phyloP scores from a whole-genome alignment of 2,329 filamentous ascomycete species.

The Fusarium sororula region DNA sequence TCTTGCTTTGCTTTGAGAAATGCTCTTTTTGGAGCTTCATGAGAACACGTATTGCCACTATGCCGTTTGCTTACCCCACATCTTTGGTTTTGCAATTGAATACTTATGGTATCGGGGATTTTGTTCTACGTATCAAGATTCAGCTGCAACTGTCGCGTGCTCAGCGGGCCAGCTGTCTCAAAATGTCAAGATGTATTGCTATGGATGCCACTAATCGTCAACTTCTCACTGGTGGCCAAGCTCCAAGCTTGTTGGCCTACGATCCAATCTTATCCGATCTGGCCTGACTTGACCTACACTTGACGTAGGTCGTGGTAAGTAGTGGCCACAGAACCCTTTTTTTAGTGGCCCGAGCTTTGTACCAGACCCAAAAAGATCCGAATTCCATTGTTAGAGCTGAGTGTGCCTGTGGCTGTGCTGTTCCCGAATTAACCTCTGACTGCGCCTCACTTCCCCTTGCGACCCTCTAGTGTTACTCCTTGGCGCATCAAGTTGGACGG shows the following conservation, averaged over 20 bases:
- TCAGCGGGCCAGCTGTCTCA: background rate
- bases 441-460: conserved; percentile 37
- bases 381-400: background rate
- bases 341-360: conserved; percentile 30
- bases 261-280: conserved; percentile 25
- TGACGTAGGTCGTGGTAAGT: conserved; percentile 26
- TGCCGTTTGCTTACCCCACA: conserved; percentile 26
- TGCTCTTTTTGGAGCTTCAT: conserved; percentile 39
- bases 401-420: conserved; percentile 38
- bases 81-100: conserved; percentile 11
- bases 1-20: conserved; percentile 28
- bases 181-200: background rate
- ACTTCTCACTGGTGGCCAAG: conserved; percentile 31
- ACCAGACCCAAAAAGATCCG: conserved; percentile 13
- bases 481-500: conserved; percentile 8
- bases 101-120: background rate
- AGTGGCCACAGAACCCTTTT: conserved; percentile 29
- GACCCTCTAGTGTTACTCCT: no score
- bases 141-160: conserved; percentile 12
- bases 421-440: background rate
- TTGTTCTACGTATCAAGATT: background rate
- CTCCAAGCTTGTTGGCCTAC: conserved; percentile 6
- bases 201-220: background rate
- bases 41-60: conserved; percentile 42
- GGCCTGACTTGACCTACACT: conserved; percentile 1